Evolutionary conservation across 2,329 filamentous ascomycete genomes (phyloP), one percentile per base, ranked within the genome.

Genomic region (Curvularia sp.): DNA sequence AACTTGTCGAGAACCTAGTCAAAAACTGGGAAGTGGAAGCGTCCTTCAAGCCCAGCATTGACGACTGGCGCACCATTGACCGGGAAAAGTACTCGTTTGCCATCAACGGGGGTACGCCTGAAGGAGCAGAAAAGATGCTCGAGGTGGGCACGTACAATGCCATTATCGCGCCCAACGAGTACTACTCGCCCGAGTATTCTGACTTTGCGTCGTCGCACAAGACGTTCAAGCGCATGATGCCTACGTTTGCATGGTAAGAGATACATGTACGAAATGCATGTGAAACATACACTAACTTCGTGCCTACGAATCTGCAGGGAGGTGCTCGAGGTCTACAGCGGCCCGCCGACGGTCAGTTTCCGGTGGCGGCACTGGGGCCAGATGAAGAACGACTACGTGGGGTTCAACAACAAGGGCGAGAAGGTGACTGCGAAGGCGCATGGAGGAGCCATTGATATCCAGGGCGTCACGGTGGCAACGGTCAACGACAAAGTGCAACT

Each of bases 1-100:
- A 82, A 49, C 82, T 90, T 4, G 87, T 90, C 39, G 84, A 89
- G 72, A 90, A 89, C 69, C 82, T 90, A 1, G 87, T 90, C 70
- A 89, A 90, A 78, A 90, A 90, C 73, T 90, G 88, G 88, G 88
- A 90, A 74, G 84, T 89, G 51, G 88, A 90, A 73, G 88, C 88
- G 0, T 89, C 86, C 0, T 89, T 88, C 83, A 90, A 90, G 77
- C 82, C 82, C 7, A 68, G 80, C 15, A 79, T 89, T 9, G 66
- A 77, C 3, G 85, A 90, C 75, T 90, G 88, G 88, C 83, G 87
- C 46, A 90, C 88, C 2, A 82, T 90, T 64, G 85, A 89, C 71
- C 80, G 77, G 4, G 70, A 78, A 6, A 83, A 82, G 30, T 90
- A 89, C 79, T 82, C 78, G 2, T 89, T 90, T 68, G 82, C 85